These are phyloP conservation scores for Ligustrum vulgare DNA, from an alignment of 257 asterid species.

Conservation along the genomic window DNA sequence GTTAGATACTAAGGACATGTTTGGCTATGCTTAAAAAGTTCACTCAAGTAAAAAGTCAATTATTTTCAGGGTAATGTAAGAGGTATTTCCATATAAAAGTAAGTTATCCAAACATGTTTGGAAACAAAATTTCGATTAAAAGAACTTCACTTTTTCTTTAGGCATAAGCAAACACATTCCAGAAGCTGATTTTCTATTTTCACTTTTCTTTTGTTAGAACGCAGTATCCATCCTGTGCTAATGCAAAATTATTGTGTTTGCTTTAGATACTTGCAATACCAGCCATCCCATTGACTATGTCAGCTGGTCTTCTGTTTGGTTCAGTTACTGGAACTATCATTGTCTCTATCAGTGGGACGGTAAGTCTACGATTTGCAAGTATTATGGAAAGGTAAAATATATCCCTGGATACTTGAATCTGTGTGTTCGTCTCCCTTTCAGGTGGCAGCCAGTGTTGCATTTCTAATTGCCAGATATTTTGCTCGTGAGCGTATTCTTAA, in stretches of 20 bases:
- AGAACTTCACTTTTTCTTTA: not conserved
- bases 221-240: conserved; percentile 10
- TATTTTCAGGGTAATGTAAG: not conserved
- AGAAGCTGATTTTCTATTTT: not conserved
- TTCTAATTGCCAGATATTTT: conserved; percentile 94
- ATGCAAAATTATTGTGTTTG: conserved; percentile 22
- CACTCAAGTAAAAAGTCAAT: not conserved
- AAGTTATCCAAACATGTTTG: not conserved
- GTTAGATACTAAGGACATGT: not conserved
- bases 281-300: conserved; percentile 92
- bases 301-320: conserved; percentile 96
- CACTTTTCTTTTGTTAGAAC: not conserved
- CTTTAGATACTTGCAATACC: conserved; percentile 89
- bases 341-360: conserved; percentile 94
- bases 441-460: conserved; percentile 92
- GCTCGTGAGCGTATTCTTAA: conserved; percentile 97
- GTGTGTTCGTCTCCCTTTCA: conserved; percentile 32
- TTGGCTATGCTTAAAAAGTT: not conserved
- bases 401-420: conserved; percentile 21
- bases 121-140: not conserved
- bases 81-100: not conserved
- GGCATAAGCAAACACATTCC: not conserved
- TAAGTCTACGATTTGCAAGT: conserved; percentile 36
- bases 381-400: conserved; percentile 9
- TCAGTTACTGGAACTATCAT: conserved; percentile 76